Percentiles rank a stretch among this genome's conserved stretches.
phyloP scores from a whole-genome alignment of 2,329 filamentous ascomycete genomes.

The Drechslerella dactyloides region DNA sequence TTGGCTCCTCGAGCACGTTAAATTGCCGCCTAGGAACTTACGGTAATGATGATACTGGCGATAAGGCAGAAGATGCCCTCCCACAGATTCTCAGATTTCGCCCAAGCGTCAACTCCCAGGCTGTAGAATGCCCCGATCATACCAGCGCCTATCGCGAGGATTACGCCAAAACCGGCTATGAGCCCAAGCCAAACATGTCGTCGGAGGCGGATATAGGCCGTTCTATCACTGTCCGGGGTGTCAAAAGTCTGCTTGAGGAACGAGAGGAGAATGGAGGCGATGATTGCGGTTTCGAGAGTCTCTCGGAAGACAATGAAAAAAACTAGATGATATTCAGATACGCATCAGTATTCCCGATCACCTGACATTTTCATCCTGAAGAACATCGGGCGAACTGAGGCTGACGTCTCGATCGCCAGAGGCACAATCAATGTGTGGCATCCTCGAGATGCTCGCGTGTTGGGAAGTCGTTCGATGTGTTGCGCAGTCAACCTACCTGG shows the following conservation, averaged over 20 bases:
- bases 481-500: conserved; percentile 61
- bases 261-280: conserved; percentile 83
- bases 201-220: conserved; percentile 71
- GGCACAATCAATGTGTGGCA: too few species aligned
- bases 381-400: too few species aligned
- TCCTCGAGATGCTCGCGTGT: too few species aligned
- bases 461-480: not conserved
- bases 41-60: conserved; percentile 77
- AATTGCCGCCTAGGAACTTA: conserved; percentile 16
- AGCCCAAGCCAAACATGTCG: conserved; percentile 75
- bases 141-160: conserved; percentile 69
- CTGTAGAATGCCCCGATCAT: conserved; percentile 77
- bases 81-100: conserved; percentile 74
- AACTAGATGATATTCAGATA: conserved; percentile 59
- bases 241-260: conserved; percentile 83
- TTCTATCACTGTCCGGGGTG: conserved; percentile 65
- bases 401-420: too few species aligned
- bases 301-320: conserved; percentile 93
- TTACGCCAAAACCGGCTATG: conserved; percentile 68
- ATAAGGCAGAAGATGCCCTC: conserved; percentile 79
- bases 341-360: conserved; percentile 11
- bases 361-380: not conserved
- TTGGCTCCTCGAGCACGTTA: too few species aligned
- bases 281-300: conserved; percentile 79
- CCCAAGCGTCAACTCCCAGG: conserved; percentile 71